Evolutionary conservation across 1,139 yeast species (phyloP).

Genomic region (Suhomyces chickasaworum): DNA sequence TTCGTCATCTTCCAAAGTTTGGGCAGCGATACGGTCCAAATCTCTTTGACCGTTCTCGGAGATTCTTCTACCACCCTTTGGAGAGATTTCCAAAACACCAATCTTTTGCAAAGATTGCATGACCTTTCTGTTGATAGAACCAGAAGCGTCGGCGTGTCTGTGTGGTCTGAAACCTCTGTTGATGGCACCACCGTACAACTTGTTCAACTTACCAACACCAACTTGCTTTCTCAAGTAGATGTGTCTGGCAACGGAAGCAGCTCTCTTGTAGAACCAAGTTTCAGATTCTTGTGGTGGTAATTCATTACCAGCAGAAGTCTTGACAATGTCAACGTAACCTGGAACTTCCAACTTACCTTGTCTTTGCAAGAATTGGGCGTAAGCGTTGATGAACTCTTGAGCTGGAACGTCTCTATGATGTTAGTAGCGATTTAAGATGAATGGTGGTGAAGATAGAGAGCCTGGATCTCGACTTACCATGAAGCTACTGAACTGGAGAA

Average conservation of each 20-base stretch:
- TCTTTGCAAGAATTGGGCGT: conserved; percentile 99
- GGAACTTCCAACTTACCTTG: conserved; percentile 99
- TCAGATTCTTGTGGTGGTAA: conserved; percentile 99
- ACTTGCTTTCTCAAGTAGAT: conserved; percentile 99
- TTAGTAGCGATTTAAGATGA: conserved; percentile 30
- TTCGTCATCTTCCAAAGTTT: conserved; percentile 91
- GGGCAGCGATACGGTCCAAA: conserved; percentile 99
- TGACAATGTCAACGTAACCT: conserved; percentile 99
- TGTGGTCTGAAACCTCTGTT: conserved; percentile 99
- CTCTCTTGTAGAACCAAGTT: conserved; percentile 99
- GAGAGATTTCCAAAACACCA: conserved; percentile 94
- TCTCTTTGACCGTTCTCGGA: conserved; percentile 99
- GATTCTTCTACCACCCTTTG: conserved; percentile 99
- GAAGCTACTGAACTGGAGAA: neutral
- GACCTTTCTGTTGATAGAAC: conserved; percentile 98
- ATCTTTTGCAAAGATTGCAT: conserved; percentile 98
- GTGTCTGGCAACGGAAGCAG: conserved; percentile 99
- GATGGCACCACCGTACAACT: conserved; percentile 98
- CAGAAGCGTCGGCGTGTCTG: conserved; percentile 98
- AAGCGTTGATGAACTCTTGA: conserved; percentile 99
- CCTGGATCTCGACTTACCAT: conserved; percentile 3
- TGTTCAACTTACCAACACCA: conserved; percentile 99
- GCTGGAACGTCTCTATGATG: conserved; percentile 97
- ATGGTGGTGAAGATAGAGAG: conserved; percentile 6
- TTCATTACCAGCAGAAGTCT: conserved; percentile 98